These are phyloP conservation scores for Ganoderma sinense DNA, from an alignment of 1,284 basidiomycete genomes.

Conservation along the genomic window DNA sequence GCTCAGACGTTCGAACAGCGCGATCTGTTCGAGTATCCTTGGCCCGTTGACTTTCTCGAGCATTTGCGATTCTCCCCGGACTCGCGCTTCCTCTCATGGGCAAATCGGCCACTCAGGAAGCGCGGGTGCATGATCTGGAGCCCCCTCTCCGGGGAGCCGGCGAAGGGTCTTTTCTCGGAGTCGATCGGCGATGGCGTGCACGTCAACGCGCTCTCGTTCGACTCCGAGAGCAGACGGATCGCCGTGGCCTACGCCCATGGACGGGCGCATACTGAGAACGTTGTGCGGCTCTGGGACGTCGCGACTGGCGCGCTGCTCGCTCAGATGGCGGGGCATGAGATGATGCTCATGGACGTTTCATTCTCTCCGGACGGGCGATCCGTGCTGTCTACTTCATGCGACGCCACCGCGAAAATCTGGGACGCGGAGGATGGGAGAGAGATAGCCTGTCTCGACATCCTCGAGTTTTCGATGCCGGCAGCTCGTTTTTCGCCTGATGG, in stretches of 20 bases:
- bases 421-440: background rate
- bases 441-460: background rate
- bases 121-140: background rate
- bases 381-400: background rate
- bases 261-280: background rate
- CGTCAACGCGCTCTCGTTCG: background rate
- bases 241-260: background rate
- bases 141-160: background rate
- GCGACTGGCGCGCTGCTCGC: background rate
- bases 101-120: background rate
- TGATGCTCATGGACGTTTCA: background rate
- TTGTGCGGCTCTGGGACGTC: background rate
- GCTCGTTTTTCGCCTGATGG: background rate
- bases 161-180: background rate
- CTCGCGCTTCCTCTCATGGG: background rate
- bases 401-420: background rate
- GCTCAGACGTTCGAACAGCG: slow-evolving; percentile 2
- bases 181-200: background rate
- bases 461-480: background rate
- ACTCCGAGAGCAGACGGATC: background rate
- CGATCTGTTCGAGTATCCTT: background rate
- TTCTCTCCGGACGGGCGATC: background rate
- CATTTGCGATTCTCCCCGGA: background rate
- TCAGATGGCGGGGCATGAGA: background rate
- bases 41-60: background rate